phyloP scores from a whole-genome alignment of 345 rosid genomes.

The Ceriops tagal region DNA sequence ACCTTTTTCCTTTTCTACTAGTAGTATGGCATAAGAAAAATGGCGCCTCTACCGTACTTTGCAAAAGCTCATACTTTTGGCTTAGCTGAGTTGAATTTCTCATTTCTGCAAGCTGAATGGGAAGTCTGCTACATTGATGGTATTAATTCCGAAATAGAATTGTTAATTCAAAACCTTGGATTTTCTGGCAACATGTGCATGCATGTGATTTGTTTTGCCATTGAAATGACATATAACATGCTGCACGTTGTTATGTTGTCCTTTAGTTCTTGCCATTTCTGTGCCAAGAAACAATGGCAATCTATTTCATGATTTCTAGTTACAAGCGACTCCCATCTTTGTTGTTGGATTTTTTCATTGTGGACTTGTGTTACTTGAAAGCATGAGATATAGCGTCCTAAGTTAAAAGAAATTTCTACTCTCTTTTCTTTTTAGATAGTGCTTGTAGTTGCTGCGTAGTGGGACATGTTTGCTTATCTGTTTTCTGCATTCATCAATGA shows the following conservation, averaged over 20 bases:
- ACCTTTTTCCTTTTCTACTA: conserved; percentile 16
- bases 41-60: too few species aligned
- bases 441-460: neutral
- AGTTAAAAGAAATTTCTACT: neutral
- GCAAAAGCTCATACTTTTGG: neutral
- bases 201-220: neutral
- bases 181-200: neutral
- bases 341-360: too few species aligned
- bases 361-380: too few species aligned
- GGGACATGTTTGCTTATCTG: neutral
- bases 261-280: neutral
- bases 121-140: neutral
- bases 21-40: too few species aligned
- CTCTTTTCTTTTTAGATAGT: neutral
- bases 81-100: neutral
- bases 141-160: neutral
- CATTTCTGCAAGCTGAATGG: neutral
- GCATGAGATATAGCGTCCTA: too few species aligned
- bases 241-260: neutral
- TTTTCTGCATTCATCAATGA: neutral
- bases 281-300: neutral
- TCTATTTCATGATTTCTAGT: neutral
- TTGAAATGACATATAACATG: neutral
- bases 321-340: neutral
- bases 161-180: neutral